Base-by-base conservation (phyloP, 164 flowering plant genomes). In the Umbellularia californica region DNA sequence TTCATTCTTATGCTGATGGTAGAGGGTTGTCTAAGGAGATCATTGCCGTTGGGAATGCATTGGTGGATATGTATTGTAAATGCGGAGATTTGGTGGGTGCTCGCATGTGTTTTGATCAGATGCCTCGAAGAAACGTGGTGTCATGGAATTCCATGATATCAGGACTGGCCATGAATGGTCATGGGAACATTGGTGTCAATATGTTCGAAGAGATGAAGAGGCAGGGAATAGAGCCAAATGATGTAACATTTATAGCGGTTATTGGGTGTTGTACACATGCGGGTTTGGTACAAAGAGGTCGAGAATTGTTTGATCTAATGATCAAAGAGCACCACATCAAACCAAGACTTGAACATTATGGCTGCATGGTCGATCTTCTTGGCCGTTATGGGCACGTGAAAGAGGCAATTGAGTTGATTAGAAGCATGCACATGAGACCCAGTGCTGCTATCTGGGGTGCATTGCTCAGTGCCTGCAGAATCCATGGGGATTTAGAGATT, bases 401-500 rank as follows among this genome's bases (percentile, higher is more conserved):
- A 76, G 96, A 91, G 66, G 98, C 97, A 55, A 75, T 77, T 78
- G 87, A 77, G 30, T 77, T 92, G 84, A 85, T 94, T 9, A 79
- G 71, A 77, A 79, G 81, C 75, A 90, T 92, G 97, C 86, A 89
- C 17, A 73, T 88, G 82, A 80, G 73, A 72, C 87, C 98, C 73
- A 90, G 88, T 85, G 90, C 93, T 71, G 87, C 92, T 51, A 64
- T 94, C 68, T 94, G 96, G 98, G 94, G 97, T 72, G 77, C 97
- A 23, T 73, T 92, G 82, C 89, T 94, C 2, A 84, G 93, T 80
- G 88, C 93, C 71, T 89, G 93, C 70, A 85, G 93, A 64, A 84
- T 74, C 68, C 81, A 85, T 71, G 90, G 91, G 20, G 86, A 90
- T 5, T 28, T 75, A 55, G 87, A 88, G 71, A 78, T 87, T 72